These are phyloP conservation scores for Podospora bellae-mahoneyi DNA, from an alignment of 495 filamentous ascomycete genomes.

Conservation along the genomic window DNA sequence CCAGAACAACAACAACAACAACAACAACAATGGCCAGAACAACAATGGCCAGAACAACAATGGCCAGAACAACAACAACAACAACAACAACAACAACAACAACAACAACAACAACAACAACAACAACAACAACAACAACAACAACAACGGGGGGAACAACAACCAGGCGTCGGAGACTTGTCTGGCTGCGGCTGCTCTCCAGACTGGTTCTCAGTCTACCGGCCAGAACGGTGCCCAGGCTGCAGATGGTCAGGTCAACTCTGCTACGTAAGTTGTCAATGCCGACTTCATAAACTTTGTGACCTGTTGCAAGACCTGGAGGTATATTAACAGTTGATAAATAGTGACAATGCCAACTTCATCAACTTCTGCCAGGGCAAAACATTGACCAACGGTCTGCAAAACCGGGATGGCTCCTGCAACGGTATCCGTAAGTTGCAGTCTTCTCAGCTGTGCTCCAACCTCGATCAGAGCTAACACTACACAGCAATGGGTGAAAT, in stretches of 20 bases:
- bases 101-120: conserved; percentile 27
- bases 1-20: conserved; percentile 19
- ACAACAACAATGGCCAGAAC: conserved; percentile 14
- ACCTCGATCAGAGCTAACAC: conserved; percentile 23
- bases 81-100: conserved; percentile 23
- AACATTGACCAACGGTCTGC: conserved; percentile 66
- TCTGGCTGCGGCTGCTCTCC: conserved; percentile 47
- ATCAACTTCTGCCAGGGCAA: conserved; percentile 67
- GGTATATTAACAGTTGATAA: not conserved
- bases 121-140: conserved; percentile 21
- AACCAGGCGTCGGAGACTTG: conserved; percentile 28
- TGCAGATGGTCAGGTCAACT: conserved; percentile 52
- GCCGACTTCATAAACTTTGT: not conserved
- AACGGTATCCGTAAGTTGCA: conserved; percentile 64
- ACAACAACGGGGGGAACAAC: conserved; percentile 26
- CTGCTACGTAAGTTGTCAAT: conserved; percentile 45
- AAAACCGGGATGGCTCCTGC: conserved; percentile 63
- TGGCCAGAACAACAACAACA: conserved; percentile 13
- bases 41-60: conserved; percentile 26
- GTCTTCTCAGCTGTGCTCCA: not conserved
- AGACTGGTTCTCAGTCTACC: conserved; percentile 46
- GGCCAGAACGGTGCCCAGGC: conserved; percentile 29
- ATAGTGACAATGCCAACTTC: conserved; percentile 57
- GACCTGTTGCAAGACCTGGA: not conserved
- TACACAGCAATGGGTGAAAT: conserved; percentile 66